These are phyloP conservation scores for Lachancea fermentati DNA, from an alignment of 805 yeast genomes.

Conservation along the genomic window DNA sequence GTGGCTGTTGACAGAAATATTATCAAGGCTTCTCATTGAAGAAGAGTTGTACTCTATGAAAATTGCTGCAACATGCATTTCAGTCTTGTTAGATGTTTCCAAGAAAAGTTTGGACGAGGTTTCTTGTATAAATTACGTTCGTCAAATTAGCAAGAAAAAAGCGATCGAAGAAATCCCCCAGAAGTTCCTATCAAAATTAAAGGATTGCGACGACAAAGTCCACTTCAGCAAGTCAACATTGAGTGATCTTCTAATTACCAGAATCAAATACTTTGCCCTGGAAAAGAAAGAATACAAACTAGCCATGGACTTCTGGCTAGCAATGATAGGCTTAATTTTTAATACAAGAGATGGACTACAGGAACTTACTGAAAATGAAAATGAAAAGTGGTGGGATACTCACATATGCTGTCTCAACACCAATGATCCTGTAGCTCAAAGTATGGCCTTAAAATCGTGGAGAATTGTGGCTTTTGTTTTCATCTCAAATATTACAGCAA, in stretches of 20 bases:
- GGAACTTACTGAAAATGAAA: conserved; percentile 6
- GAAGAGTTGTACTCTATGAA: conserved; percentile 17
- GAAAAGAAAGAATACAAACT: conserved; percentile 20
- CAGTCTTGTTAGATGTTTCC: conserved; percentile 22
- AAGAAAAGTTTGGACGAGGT: conserved; percentile 17
- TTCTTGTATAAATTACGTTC: not conserved
- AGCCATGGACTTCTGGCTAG: conserved; percentile 29
- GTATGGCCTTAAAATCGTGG: conserved; percentile 26
- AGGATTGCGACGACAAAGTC: not conserved
- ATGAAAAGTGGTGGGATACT: conserved; percentile 19
- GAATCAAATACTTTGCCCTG: conserved; percentile 15
- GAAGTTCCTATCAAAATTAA: conserved; percentile 7
- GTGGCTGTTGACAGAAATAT: conserved; percentile 29
- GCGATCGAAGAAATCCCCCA: conserved; percentile 13
- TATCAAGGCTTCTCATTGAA: conserved; percentile 19
- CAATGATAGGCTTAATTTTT: conserved; percentile 23
- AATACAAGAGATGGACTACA: conserved; percentile 11
- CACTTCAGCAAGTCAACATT: conserved; percentile 9
- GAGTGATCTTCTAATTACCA: conserved; percentile 15
- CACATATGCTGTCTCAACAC: conserved; percentile 16
- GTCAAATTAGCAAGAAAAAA: not conserved
- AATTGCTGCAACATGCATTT: conserved; percentile 15
- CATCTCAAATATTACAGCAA: conserved; percentile 8
- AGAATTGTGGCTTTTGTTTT: conserved; percentile 23
- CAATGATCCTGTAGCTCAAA: conserved; percentile 8